Conservation (phyloP, 345 rosid species). For the Eucalyptus cloeziana region DNA sequence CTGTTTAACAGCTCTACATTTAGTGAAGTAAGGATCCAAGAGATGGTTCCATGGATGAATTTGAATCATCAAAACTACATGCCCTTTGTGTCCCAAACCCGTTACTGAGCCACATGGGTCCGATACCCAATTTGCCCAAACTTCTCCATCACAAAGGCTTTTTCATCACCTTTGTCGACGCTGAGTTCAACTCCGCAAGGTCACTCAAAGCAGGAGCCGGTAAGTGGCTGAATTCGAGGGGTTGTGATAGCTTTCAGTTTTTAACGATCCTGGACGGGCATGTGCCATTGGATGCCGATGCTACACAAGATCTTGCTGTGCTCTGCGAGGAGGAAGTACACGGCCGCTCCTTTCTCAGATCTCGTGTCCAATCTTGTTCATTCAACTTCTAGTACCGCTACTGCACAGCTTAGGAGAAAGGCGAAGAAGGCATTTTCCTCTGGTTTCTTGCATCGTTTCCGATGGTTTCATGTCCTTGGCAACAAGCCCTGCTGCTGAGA, state of each 20-base stretch:
- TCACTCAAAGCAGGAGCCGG: background rate
- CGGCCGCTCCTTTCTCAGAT: background rate
- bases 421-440: background rate
- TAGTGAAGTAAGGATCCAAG: background rate
- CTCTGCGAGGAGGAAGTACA: background rate
- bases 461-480: background rate
- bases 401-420: too few relatives aligned
- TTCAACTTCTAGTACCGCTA: background rate
- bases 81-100: background rate
- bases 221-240: too few relatives aligned
- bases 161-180: conserved; percentile 10
- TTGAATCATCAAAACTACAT: background rate
- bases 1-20: too few relatives aligned
- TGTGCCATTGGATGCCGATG: background rate
- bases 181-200: conserved; percentile 5
- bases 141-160: conserved; percentile 6
- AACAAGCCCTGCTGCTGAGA: background rate
- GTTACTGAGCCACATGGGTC: conserved; percentile 6
- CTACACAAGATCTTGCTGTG: background rate
- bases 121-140: conserved; percentile 3
- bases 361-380: background rate
- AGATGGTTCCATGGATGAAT: background rate
- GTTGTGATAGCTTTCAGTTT: background rate
- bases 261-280: background rate
- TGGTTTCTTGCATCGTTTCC: background rate